phyloP scores from a whole-genome alignment of 2,329 filamentous ascomycete genomes.

The Amauroascus niger region DNA sequence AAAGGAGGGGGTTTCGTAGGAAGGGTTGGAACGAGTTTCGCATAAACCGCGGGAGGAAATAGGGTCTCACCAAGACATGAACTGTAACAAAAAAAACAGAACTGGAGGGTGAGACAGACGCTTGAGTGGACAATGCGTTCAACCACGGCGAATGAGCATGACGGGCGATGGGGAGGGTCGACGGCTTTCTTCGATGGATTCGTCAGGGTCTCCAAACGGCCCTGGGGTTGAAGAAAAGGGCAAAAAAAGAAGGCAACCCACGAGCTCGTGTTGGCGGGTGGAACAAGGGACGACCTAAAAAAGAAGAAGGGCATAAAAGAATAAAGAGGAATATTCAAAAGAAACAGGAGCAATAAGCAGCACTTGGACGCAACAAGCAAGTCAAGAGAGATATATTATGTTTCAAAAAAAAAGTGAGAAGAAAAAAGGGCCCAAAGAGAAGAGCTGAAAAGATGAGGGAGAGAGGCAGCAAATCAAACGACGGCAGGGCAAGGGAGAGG shows the following conservation, averaged over 20 bases:
- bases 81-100: slow-evolving; percentile 9
- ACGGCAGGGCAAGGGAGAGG: not conserved
- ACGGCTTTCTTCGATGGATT: not conserved
- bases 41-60: not conserved
- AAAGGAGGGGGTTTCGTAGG: not conserved
- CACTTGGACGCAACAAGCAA: slow-evolving; percentile 23
- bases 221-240: not conserved
- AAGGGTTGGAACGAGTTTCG: not conserved
- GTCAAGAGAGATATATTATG: slow-evolving; percentile 30
- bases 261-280: not conserved
- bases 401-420: slow-evolving; percentile 24
- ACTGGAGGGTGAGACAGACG: slow-evolving; percentile 19
- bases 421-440: slow-evolving; percentile 24
- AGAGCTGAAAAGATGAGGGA: slow-evolving; percentile 24
- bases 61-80: slow-evolving; percentile 8
- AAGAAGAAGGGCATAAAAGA: slow-evolving; percentile 1
- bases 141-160: slow-evolving; percentile 5
- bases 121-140: not conserved
- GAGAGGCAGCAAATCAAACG: slow-evolving; percentile 20
- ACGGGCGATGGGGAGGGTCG: not conserved
- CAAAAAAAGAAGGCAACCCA: too few relatives aligned
- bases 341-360: slow-evolving; percentile 21
- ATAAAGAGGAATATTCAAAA: too few relatives aligned
- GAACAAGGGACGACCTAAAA: slow-evolving; percentile 18
- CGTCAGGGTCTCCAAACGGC: not conserved